These are phyloP conservation scores for Lachnellula hyalina DNA, from an alignment of 2,329 filamentous ascomycete species.

Conservation along the genomic window DNA sequence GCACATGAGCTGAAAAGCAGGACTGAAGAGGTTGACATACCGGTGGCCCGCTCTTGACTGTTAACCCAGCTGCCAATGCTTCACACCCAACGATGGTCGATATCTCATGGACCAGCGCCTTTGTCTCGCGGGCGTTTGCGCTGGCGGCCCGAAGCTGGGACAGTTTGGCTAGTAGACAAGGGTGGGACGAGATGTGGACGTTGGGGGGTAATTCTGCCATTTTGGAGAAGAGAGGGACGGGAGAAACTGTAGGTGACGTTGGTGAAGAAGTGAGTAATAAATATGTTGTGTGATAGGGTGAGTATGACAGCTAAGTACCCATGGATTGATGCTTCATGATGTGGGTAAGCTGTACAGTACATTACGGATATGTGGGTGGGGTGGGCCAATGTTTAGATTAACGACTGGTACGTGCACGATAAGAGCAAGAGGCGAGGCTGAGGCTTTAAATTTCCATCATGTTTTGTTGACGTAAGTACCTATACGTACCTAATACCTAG, in stretches of 20 bases:
- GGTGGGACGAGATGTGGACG: conserved; percentile 77
- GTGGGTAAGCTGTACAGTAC: too few relatives aligned
- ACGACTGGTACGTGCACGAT: not conserved
- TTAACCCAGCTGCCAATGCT: conserved; percentile 63
- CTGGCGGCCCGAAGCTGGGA: conserved; percentile 75
- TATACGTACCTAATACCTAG: not conserved
- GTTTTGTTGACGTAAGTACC: not conserved
- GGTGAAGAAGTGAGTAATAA: conserved; percentile 5
- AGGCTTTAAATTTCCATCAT: not conserved
- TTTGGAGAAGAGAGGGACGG: conserved; percentile 1
- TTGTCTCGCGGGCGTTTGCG: conserved; percentile 69
- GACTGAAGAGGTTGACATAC: conserved; percentile 39
- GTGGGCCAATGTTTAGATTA: not conserved
- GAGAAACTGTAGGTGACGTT: not conserved
- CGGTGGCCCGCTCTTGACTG: conserved; percentile 52
- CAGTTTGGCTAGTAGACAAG: conserved; percentile 82
- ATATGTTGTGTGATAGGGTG: not conserved
- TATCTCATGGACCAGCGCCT: conserved; percentile 80
- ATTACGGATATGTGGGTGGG: too few relatives aligned
- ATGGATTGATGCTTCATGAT: not conserved
- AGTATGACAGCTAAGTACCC: too few relatives aligned
- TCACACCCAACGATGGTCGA: conserved; percentile 76
- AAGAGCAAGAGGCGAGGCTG: not conserved
- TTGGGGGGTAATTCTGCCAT: conserved; percentile 46
- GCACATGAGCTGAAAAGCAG: not conserved